Evolutionary conservation across 2,329 filamentous ascomycete genomes (phyloP).

Genomic region (Ploettnerulaceae sp.): DNA sequence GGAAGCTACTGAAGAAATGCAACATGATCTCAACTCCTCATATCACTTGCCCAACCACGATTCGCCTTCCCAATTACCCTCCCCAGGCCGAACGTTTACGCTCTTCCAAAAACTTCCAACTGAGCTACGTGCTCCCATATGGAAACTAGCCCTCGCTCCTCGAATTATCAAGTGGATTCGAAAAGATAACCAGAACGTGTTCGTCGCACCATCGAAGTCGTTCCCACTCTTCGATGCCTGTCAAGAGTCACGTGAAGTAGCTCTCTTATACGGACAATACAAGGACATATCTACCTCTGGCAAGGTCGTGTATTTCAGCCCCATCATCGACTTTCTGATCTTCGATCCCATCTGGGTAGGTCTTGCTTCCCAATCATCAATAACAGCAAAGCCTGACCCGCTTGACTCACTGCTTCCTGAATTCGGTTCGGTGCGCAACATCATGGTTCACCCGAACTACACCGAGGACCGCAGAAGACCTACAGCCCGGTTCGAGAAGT

Average conservation of each 20-base stretch:
- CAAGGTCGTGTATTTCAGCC: slow-evolving; percentile 17
- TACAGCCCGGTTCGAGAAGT: slow-evolving; percentile 13
- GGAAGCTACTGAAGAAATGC: too few species aligned
- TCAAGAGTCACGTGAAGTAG: slow-evolving; percentile 16
- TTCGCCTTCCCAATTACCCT: too few species aligned
- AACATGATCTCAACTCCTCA: too few species aligned
- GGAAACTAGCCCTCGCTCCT: slow-evolving; percentile 13
- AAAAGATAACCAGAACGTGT: slow-evolving; percentile 72
- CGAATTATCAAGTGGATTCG: slow-evolving; percentile 31
- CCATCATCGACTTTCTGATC: slow-evolving; percentile 17
- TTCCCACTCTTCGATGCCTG: slow-evolving; percentile 13
- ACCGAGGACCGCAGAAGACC: slow-evolving; percentile 17
- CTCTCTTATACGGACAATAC: slow-evolving; percentile 16
- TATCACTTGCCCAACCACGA: too few species aligned
- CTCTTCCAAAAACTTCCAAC: slow-evolving; percentile 15
- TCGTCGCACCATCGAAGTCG: slow-evolving; percentile 44
- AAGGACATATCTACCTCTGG: slow-evolving; percentile 2
- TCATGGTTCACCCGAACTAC: slow-evolving; percentile 27
- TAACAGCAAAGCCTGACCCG: slow-evolving; percentile 10
- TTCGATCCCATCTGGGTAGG: slow-evolving; percentile 24
- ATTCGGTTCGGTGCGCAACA: slow-evolving; percentile 13
- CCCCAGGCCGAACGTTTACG: slow-evolving; percentile 6
- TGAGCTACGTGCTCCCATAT: slow-evolving; percentile 19
- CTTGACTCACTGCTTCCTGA: slow-evolving; percentile 16
- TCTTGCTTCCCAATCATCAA: not conserved